phyloP scores from a whole-genome alignment of 257 asterid species.

The Salvia miltiorrhiza region DNA sequence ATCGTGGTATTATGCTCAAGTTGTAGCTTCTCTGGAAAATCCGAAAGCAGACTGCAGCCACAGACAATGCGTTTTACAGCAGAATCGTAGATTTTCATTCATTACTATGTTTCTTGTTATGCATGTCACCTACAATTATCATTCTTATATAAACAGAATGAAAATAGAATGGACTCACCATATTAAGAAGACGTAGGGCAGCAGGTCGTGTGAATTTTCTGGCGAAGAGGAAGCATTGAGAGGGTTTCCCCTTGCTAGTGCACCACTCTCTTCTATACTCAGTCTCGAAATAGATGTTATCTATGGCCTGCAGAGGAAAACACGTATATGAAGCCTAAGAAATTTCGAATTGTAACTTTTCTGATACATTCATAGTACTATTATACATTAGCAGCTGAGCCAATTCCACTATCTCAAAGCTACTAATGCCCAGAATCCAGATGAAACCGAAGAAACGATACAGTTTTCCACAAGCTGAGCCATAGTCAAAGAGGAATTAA shows the following conservation, averaged over 20 bases:
- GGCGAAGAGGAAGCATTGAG: constrained; percentile 87
- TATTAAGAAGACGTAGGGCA: constrained; percentile 78
- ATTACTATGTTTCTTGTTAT: not conserved
- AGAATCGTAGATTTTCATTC: not conserved
- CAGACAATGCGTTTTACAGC: constrained; percentile 1
- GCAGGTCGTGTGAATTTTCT: constrained; percentile 94
- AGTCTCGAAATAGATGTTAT: constrained; percentile 80
- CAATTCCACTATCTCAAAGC: not conserved
- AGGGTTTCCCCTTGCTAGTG: constrained; percentile 88
- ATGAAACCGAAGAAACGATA: not conserved
- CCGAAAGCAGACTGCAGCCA: constrained; percentile 71
- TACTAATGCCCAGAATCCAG: not conserved
- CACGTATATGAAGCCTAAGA: not conserved
- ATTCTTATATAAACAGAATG: not conserved
- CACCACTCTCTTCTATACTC: constrained; percentile 98
- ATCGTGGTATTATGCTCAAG: constrained; percentile 17
- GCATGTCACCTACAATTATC: not conserved
- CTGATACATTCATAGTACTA: not conserved
- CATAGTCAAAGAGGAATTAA: not conserved
- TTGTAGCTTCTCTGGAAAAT: constrained; percentile 30
- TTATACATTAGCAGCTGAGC: not conserved
- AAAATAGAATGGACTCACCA: constrained; percentile 39
- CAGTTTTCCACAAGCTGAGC: not conserved
- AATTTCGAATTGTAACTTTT: not conserved
- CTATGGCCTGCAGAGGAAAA: constrained; percentile 53